phyloP scores from a whole-genome alignment of 768 basidiomycete species.

The Amanita muscaria region DNA sequence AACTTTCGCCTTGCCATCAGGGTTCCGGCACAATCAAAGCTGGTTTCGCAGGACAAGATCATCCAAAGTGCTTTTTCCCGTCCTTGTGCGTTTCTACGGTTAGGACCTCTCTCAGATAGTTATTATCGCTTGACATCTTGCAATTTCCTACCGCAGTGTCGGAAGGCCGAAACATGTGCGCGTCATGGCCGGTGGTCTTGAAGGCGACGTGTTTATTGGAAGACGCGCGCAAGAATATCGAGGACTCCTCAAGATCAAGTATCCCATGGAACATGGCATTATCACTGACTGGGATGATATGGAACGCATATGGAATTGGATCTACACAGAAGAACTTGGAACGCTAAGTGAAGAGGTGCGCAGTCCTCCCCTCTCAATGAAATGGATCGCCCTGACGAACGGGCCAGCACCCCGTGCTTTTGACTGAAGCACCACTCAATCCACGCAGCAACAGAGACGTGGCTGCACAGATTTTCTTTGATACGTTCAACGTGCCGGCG shows the following conservation, averaged over 20 bases:
- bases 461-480: conserved; percentile 98
- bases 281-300: conserved; percentile 99
- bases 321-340: conserved; percentile 91
- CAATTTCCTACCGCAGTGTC: conserved; percentile 42
- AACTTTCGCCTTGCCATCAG: conserved; percentile 34
- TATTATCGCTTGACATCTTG: conserved; percentile 18
- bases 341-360: conserved; percentile 93
- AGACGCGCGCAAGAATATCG: conserved; percentile 91
- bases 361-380: conserved; percentile 11
- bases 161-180: conserved; percentile 96
- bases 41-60: conserved; percentile 97
- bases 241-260: conserved; percentile 94
- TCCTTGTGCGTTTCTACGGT: conserved; percentile 75
- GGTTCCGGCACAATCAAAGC: conserved; percentile 99
- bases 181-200: conserved; percentile 95
- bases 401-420: conserved; percentile 87
- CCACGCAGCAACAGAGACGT: conserved; percentile 94
- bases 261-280: conserved; percentile 98
- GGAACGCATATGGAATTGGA: conserved; percentile 99
- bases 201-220: conserved; percentile 96
- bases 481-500: conserved; percentile 99
- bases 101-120: conserved; percentile 20
- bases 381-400: conserved; percentile 12
- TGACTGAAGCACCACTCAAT: conserved; percentile 97
- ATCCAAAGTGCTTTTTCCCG: conserved; percentile 98